Percentiles rank a stretch among this genome's conserved stretches.
Evolutionary conservation across 1,284 basidiomycete genomes (phyloP).

Genomic region (Sparassis latifolia): DNA sequence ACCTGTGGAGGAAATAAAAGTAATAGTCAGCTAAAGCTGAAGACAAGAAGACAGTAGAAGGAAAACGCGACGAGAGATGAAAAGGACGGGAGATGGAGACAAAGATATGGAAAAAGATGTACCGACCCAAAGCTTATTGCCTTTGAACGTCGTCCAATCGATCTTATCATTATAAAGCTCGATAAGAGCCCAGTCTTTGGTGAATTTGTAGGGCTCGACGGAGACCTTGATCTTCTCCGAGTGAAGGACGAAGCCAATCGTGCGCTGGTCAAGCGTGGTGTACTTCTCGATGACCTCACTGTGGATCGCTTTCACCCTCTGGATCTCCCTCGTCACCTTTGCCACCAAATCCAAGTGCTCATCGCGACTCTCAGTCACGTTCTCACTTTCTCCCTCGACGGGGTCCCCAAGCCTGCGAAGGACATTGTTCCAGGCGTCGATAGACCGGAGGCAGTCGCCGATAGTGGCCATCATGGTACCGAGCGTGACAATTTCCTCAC

Average conservation of each 20-base stretch:
- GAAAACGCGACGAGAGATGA: conserved; percentile 14
- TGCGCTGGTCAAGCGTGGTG: conserved; percentile 19
- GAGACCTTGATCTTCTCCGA: conserved; percentile 21
- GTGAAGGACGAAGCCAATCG: conserved; percentile 30
- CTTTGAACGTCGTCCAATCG: conserved; percentile 23
- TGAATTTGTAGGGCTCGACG: conserved; percentile 19
- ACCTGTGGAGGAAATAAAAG: conserved; percentile 14
- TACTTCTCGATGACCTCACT: conserved; percentile 21
- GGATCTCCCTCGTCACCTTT: conserved; percentile 20
- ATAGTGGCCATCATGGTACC: conserved; percentile 26
- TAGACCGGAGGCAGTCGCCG: conserved; percentile 16
- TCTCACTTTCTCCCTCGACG: conserved; percentile 17
- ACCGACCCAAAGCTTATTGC: conserved; percentile 31
- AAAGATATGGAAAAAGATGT: conserved; percentile 15
- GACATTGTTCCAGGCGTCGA: conserved; percentile 18
- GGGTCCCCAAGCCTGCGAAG: conserved; percentile 21
- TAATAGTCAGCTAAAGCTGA: conserved; percentile 13
- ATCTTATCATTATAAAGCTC: conserved; percentile 25
- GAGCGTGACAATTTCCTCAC: conserved; percentile 30
- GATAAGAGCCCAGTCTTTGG: conserved; percentile 27
- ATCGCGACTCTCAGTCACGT: conserved; percentile 20
- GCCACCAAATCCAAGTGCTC: conserved; percentile 18
- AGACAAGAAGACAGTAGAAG: conserved; percentile 11
- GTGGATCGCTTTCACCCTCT: conserved; percentile 19
- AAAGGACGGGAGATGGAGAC: conserved; percentile 3